Evolutionary conservation across 805 yeast genomes (phyloP).

Genomic region (Saccharomycopsis schoenii): DNA sequence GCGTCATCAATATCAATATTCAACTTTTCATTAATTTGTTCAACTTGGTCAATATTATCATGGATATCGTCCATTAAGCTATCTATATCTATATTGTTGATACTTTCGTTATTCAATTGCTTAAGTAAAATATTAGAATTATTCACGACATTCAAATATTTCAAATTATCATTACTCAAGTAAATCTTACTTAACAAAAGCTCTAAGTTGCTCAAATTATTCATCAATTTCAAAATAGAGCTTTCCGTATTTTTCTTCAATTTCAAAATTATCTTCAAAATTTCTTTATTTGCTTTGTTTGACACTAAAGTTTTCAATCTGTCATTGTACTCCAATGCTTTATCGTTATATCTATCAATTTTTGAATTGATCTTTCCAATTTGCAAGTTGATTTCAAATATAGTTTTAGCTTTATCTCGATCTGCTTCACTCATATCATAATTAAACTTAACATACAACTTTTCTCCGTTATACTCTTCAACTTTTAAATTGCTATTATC

Average conservation of each 20-base stretch:
- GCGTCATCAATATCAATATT: slow-evolving; percentile 23
- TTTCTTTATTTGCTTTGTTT: slow-evolving; percentile 9
- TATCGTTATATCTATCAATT: slow-evolving; percentile 2
- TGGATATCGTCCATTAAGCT: slow-evolving; percentile 9
- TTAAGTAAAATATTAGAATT: slow-evolving; percentile 11
- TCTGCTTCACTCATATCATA: background rate
- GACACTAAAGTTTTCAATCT: slow-evolving; percentile 2
- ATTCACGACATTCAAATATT: slow-evolving; percentile 8
- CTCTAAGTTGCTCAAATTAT: slow-evolving; percentile 14
- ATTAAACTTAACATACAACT: background rate
- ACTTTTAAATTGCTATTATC: background rate
- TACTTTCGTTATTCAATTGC: slow-evolving; percentile 12
- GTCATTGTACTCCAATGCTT: slow-evolving; percentile 4
- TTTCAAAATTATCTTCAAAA: slow-evolving; percentile 9
- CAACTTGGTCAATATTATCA: slow-evolving; percentile 8
- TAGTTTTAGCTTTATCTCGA: background rate
- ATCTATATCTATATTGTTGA: slow-evolving; percentile 12
- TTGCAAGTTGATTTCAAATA: background rate
- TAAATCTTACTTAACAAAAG: slow-evolving; percentile 3
- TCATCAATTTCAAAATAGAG: slow-evolving; percentile 5
- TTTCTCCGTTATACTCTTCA: slow-evolving; percentile 3
- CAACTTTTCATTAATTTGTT: slow-evolving; percentile 11
- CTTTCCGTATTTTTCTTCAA: slow-evolving; percentile 12
- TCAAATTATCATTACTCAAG: slow-evolving; percentile 11
- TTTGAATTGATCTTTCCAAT: slow-evolving; percentile 1